Percentiles rank a stretch among this genome's conserved stretches.
These are phyloP conservation scores for Lentinus tigrinus DNA, from an alignment of 768 basidiomycete genomes.

Conservation along the genomic window DNA sequence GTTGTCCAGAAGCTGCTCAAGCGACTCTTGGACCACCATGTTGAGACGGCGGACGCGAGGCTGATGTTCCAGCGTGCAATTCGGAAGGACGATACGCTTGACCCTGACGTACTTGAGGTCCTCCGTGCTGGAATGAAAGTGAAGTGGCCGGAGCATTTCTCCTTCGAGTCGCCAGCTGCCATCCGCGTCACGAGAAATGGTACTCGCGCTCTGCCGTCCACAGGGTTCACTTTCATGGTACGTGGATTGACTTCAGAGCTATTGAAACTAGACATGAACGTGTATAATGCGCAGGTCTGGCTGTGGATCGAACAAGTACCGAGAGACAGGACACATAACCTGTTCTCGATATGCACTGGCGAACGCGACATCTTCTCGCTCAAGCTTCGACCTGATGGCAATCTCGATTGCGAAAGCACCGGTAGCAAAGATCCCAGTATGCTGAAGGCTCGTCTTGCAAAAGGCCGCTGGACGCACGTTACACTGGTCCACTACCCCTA, in stretches of 20 bases:
- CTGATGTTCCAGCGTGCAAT: constrained; percentile 60
- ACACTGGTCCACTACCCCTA: constrained; percentile 65
- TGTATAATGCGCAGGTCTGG: constrained; percentile 44
- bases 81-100: constrained; percentile 47
- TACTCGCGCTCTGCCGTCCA: constrained; percentile 51
- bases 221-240: constrained; percentile 78
- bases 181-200: constrained; percentile 48
- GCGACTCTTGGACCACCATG: constrained; percentile 74
- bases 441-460: constrained; percentile 48
- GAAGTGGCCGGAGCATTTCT: constrained; percentile 79
- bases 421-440: constrained; percentile 39
- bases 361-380: constrained; percentile 41
- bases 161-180: constrained; percentile 55
- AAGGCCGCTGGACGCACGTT: constrained; percentile 72
- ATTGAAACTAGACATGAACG: background rate
- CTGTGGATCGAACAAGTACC: constrained; percentile 47
- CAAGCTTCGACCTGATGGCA: constrained; percentile 53
- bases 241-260: constrained; percentile 7
- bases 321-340: constrained; percentile 25
- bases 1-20: constrained; percentile 61
- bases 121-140: constrained; percentile 70
- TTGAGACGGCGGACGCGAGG: constrained; percentile 62
- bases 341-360: constrained; percentile 38
- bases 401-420: constrained; percentile 47
- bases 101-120: constrained; percentile 66